Conservation (phyloP, 495 filamentous ascomycete genomes). For the Friedmanniomyces simplex region DNA sequence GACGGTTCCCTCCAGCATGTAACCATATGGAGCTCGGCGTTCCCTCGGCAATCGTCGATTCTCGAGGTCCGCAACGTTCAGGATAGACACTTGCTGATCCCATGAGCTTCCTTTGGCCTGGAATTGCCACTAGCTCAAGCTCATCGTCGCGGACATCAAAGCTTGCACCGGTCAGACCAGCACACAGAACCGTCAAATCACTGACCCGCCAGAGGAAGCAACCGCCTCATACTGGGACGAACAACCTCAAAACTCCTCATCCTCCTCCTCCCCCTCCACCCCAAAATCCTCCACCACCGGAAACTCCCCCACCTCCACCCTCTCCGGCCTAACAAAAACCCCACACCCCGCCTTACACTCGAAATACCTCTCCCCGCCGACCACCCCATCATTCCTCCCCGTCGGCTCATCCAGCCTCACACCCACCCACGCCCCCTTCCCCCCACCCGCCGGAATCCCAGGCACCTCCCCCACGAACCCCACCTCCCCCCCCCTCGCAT, state of each 20-base stretch:
- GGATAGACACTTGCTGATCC: too few species aligned
- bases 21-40: too few species aligned
- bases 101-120: too few species aligned
- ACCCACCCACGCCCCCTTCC: constrained; percentile 65
- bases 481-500: constrained; percentile 72
- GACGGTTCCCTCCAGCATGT: too few species aligned
- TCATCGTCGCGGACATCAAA: too few species aligned
- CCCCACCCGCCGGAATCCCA: constrained; percentile 63
- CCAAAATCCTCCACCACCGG: constrained; percentile 50
- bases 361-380: constrained; percentile 90
- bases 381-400: constrained; percentile 89
- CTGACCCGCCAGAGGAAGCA: too few species aligned
- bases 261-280: constrained; percentile 69
- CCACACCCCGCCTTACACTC: constrained; percentile 67
- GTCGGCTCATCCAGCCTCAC: constrained; percentile 69
- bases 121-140: too few species aligned
- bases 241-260: constrained; percentile 39
- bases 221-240: too few species aligned
- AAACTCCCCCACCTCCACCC: constrained; percentile 81
- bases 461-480: constrained; percentile 73
- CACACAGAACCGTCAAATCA: too few species aligned
- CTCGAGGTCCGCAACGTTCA: too few species aligned
- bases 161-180: too few species aligned
- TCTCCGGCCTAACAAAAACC: constrained; percentile 88
- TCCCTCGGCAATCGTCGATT: too few species aligned